phyloP scores from a whole-genome alignment of 768 basidiomycete species.

The Podaxis mareebaensis region DNA sequence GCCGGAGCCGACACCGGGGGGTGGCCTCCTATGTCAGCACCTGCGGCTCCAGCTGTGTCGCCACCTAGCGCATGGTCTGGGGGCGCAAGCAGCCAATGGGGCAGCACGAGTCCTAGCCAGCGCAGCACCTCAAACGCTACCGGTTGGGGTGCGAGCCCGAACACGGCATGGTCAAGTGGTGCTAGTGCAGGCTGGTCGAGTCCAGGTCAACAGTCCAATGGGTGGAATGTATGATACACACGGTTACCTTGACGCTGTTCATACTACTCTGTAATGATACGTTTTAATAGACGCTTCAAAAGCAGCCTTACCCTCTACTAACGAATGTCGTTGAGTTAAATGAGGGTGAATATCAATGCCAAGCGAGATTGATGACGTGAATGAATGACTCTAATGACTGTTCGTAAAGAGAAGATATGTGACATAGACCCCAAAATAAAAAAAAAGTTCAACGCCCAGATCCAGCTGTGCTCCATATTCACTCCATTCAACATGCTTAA shows the following conservation, averaged over 20 bases:
- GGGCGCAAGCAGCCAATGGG: constrained; percentile 24
- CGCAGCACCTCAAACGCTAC: constrained; percentile 6
- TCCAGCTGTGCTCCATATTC: neutral
- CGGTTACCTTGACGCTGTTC: neutral
- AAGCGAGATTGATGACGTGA: neutral
- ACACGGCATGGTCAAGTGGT: constrained; percentile 14
- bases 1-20: constrained; percentile 22
- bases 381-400: neutral
- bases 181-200: constrained; percentile 17
- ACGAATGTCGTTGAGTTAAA: neutral
- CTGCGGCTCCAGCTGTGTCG: constrained; percentile 23
- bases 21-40: constrained; percentile 25
- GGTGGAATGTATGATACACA: constrained; percentile 48
- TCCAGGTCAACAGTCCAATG: constrained; percentile 45
- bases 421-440: neutral
- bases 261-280: neutral
- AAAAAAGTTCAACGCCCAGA: neutral
- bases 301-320: neutral
- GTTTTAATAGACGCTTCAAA: neutral
- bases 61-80: constrained; percentile 25
- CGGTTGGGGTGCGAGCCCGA: constrained; percentile 16
- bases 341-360: neutral
- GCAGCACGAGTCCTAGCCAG: constrained; percentile 14
- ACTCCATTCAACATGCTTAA: constrained; percentile 9
- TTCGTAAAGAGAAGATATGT: neutral